phyloP scores from a whole-genome alignment of 169 alveolate species.

The Cryptosporidium tyzzeri region DNA sequence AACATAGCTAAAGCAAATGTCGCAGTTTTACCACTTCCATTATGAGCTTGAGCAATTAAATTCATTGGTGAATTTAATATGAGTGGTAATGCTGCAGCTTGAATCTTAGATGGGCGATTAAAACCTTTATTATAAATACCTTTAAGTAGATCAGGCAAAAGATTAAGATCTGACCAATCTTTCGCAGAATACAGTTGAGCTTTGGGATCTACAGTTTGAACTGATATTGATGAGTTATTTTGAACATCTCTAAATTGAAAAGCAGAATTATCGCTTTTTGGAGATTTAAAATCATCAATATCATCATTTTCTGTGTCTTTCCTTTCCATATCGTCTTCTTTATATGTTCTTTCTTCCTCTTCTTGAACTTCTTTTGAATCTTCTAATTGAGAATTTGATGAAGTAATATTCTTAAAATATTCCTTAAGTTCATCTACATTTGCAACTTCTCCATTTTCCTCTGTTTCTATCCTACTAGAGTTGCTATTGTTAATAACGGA shows the following conservation, averaged over 20 bases:
- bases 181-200: conserved; percentile 78
- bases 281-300: neutral
- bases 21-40: conserved; percentile 98
- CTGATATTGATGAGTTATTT: conserved; percentile 64
- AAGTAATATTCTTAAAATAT: conserved; percentile 46
- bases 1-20: conserved; percentile 95
- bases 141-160: conserved; percentile 79
- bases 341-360: neutral
- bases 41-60: conserved; percentile 95
- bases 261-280: neutral
- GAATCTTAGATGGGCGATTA: conserved; percentile 86
- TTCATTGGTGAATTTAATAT: conserved; percentile 80
- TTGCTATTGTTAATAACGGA: neutral
- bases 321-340: conserved; percentile 20
- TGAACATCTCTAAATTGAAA: conserved; percentile 47
- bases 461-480: conserved; percentile 1
- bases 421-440: conserved; percentile 73
- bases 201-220: conserved; percentile 50
- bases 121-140: conserved; percentile 78
- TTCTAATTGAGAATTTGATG: neutral
- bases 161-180: conserved; percentile 80
- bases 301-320: conserved; percentile 60
- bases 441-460: conserved; percentile 57
- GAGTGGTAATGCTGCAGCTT: conserved; percentile 86
- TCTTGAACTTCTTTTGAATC: conserved; percentile 21